Percentiles rank a stretch among this genome's conserved stretches.
Evolutionary conservation across 768 basidiomycete genomes (phyloP).

Genomic region (Mycena venus): DNA sequence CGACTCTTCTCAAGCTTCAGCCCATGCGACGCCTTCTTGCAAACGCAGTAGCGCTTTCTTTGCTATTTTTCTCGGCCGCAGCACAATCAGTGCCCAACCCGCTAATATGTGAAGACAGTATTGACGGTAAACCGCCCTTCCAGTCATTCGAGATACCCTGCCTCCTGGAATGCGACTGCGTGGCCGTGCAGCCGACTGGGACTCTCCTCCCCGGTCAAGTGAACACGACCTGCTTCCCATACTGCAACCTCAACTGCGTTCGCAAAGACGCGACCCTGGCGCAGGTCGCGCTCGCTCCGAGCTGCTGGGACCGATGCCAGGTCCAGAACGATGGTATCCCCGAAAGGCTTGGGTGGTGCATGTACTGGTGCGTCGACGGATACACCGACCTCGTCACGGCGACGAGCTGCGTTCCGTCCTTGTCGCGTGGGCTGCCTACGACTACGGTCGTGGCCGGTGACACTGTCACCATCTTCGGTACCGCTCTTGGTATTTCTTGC

Average conservation of each 20-base stretch:
- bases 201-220: background rate
- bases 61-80: background rate
- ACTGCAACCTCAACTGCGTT: background rate
- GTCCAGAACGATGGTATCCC: background rate
- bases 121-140: background rate
- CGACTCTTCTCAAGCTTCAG: background rate
- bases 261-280: background rate
- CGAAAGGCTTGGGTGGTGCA: background rate
- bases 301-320: background rate
- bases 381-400: constrained; percentile 1
- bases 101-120: background rate
- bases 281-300: background rate
- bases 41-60: background rate
- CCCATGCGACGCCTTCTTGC: background rate
- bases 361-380: constrained; percentile 2
- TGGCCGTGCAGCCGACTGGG: background rate
- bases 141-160: background rate
- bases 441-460: background rate
- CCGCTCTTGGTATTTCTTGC: background rate
- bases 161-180: background rate
- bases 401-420: background rate
- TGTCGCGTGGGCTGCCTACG: background rate
- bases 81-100: background rate
- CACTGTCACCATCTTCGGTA: background rate
- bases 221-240: background rate